Evolutionary conservation across 805 yeast genomes (phyloP).

Genomic region (Metschnikowia shivogae): DNA sequence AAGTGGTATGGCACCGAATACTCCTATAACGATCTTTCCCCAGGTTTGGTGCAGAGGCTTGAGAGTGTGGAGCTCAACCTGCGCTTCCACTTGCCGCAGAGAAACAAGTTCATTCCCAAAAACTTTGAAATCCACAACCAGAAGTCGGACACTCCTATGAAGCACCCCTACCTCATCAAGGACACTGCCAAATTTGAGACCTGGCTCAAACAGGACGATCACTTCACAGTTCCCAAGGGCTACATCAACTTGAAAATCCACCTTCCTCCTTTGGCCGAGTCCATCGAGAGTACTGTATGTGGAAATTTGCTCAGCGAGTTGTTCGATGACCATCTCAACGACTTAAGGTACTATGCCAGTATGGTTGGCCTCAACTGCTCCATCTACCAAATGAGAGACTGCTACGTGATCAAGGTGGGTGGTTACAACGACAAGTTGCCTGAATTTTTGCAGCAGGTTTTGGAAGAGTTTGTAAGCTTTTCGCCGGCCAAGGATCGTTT

Average conservation of each 20-base stretch:
- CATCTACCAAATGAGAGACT: constrained; percentile 61
- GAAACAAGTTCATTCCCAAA: constrained; percentile 80
- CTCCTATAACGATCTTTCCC: constrained; percentile 42
- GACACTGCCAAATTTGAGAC: constrained; percentile 50
- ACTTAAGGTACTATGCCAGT: constrained; percentile 76
- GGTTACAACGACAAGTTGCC: constrained; percentile 85
- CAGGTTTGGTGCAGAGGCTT: constrained; percentile 32
- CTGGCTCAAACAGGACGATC: constrained; percentile 91
- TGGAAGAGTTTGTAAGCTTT: constrained; percentile 50
- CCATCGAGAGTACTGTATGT: constrained; percentile 55
- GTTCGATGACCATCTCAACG: constrained; percentile 70
- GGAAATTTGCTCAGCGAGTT: constrained; percentile 65
- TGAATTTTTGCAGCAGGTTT: constrained; percentile 55
- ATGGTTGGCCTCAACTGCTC: constrained; percentile 69
- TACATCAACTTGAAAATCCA: constrained; percentile 60
- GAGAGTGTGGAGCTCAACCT: constrained; percentile 21
- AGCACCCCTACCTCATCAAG: constrained; percentile 60
- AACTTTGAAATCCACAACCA: constrained; percentile 59
- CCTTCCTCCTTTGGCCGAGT: constrained; percentile 56
- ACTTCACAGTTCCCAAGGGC: constrained; percentile 85
- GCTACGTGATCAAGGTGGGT: constrained; percentile 55
- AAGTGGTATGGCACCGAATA: constrained; percentile 92
- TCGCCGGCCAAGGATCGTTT: constrained; percentile 56
- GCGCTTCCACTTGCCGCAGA: constrained; percentile 57
- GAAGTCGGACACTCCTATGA: constrained; percentile 31